Evolutionary conservation across 2,329 filamentous ascomycete genomes (phyloP), one percentile per base, ranked within the genome.

Genomic region (Fusarium redolens): DNA sequence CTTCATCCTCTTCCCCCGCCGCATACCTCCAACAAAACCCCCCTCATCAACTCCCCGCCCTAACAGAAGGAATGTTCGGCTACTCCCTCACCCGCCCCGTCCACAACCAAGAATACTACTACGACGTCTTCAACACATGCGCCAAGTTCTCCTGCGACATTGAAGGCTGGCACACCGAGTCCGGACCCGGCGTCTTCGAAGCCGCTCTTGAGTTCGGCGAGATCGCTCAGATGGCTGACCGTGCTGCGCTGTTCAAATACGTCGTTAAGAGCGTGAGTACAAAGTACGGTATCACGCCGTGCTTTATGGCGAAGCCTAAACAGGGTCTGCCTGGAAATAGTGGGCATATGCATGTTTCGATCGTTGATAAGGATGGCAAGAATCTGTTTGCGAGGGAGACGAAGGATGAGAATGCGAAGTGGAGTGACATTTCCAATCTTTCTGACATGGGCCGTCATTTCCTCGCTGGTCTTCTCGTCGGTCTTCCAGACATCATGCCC

Each of bases 221-320:
- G 80, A 92, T 96, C 72, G 89, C 89, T 40, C 88, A 92, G 73
- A 98, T 98, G 94, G 96, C 96, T 3, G 96, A 99, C 81, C 92
- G 93, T 75, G 95, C 95, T 31, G 92, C 92, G 35, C 85, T 99
- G 40, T 99, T 98, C 91, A 99, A 99, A 87, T 93, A 97, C 77
- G 91, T 93, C 25, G 95, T 97, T 73, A 98, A 97, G 84, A 95
- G 94, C 14, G 90, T 97, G 43, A 94, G 93, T 48, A 92, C 91
- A 63, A 92, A 94, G 79, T 93, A 95, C 80, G 94, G 94, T 74
- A 97, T 99, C 79, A 97, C 94, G 0, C 96, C 96, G 0, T 97
- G 94, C 82, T 99, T 99, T 86, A 99, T 99, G 96, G 96, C 96
- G 20, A 99, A 99, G 83, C 96, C 96, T 5, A 91, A 93, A 74